Evolutionary conservation across 2,329 filamentous ascomycete genomes (phyloP), one percentile per base, ranked within the genome.

Genomic region (Aureobasidium musti): DNA sequence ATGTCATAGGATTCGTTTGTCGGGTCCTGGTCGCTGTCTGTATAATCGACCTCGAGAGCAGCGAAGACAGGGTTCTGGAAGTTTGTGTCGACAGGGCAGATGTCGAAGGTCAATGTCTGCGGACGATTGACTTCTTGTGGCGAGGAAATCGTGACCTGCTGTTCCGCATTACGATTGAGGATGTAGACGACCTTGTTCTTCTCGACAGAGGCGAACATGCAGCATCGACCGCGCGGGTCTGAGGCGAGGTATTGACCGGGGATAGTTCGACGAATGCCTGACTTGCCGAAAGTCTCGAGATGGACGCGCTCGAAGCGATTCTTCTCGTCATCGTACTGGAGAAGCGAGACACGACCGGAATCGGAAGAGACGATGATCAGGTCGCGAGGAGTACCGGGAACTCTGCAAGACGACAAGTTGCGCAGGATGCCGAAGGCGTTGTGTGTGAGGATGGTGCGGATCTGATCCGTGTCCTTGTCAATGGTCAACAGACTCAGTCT

Each of bases 141-240:
- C 17, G 95, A 99, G 5, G 95, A 99, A 60, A 99, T 99, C 47
- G 93, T 96, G 73, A 99, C 87, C 77, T 97, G 91, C 21, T 93
- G 93, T 79, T 98, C 92, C 3, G 92, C 87, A 79, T 97, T 96
- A 71, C 96, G 89, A 79, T 98, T 98, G 72, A 99, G 84, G 74
- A 99, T 94, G 79, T 99, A 99, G 72, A 99, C 95, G 66, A 99
- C 89, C 82, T 99, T 99, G 82, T 98, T 99, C 85, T 99, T 99
- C 81, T 99, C 96, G 65, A 94, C 85, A 5, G 93, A 94, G 11
- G 95, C 92, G 69, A 98, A 91, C 76, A 99, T 84, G 75, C 94
- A 97, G 65, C 96, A 96, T 81, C 95, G 88, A 66, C 95, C 95
- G 79, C 97, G 97, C 33, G 95, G 95, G 74, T 99, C 95, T 63